Evolutionary conservation across 179 eudicot species (phyloP), one percentile per base, ranked within the genome.

Genomic region (Drosera spatulata): DNA sequence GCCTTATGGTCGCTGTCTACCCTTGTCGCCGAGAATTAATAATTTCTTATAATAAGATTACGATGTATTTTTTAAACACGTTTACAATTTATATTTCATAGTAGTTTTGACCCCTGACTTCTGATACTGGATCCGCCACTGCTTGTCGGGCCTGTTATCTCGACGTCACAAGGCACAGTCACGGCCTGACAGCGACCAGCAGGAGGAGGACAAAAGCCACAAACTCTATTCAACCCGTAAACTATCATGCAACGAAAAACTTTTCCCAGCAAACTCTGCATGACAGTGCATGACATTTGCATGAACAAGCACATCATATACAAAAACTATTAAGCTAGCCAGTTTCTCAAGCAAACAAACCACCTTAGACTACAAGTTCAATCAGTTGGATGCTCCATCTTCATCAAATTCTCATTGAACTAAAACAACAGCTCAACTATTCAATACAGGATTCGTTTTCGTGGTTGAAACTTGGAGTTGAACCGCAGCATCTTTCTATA

Each of bases 341-440:
- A 22, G 33, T 22, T 22, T 22, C 33, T 22, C 33, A 22, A 22
- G 33, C 33, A 22, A 22, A 22, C 33, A n/a, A 41, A 39, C 9
- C 56, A 13, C 41, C 74, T 65, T 60, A 9, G 39, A 50, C 61
- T 51, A 38, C 60, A 72, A 65, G 71, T 65, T 41, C 47, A 43
- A 49, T 63, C 41, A 38, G 80, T 75, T 75, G 73, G 73, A 22
- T 22, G 33, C 33, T 63, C 76, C 64, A 75, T 71, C 78, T 12
- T 70, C 73, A 70, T 70, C 85, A 68, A 53, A 57, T 72, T 69
- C 71, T 64, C 82, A 64, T 70, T 78, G 71, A 66, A 56, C 72
- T 61, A 78, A 60, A 78, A 68, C 76, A 73, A 75, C 85, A 61
- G 61, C 76, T 61, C 85, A 81, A 70, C 85, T 56, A 68, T 39